Evolutionary conservation across 129 eudicot species (phyloP).

Genomic region (Calendula officinalis): DNA sequence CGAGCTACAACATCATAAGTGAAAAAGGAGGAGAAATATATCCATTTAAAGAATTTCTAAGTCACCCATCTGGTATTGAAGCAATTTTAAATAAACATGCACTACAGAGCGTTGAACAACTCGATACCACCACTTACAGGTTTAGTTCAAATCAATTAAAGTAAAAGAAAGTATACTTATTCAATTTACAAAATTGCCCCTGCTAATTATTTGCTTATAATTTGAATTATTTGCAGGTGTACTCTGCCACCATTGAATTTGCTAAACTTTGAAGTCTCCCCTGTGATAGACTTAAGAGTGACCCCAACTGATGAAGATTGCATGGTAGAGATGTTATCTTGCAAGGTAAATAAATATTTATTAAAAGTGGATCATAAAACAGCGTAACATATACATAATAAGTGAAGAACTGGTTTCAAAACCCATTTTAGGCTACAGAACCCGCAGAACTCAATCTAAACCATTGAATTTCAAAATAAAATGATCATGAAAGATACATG

Average conservation of each 20-base stretch:
- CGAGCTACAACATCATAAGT: slow-evolving; percentile 32
- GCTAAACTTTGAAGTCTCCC: slow-evolving; percentile 76
- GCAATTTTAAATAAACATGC: slow-evolving; percentile 68
- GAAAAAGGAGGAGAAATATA: slow-evolving; percentile 29
- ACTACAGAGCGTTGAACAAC: slow-evolving; percentile 53
- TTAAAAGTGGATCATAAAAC: no score
- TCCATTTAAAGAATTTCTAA: slow-evolving; percentile 64
- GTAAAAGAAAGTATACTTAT: no score
- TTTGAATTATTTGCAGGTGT: slow-evolving; percentile 57
- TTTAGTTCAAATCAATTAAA: slow-evolving; percentile 14
- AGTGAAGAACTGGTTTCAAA: no score
- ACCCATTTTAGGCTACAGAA: no score
- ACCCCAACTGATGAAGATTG: slow-evolving; percentile 77
- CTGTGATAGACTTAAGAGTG: slow-evolving; percentile 71
- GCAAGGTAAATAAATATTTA: slow-evolving; percentile 88
- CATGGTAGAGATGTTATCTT: slow-evolving; percentile 78
- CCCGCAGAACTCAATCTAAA: no score
- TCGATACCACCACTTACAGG: slow-evolving; percentile 82
- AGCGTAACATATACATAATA: no score
- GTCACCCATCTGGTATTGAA: slow-evolving; percentile 77
- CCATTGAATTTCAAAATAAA: no score
- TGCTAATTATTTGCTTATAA: neutral
- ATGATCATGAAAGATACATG: no score
- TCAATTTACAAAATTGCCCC: neutral
- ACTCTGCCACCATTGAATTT: slow-evolving; percentile 59